Evolutionary conservation across 1,284 basidiomycete genomes (phyloP), one percentile per base, ranked within the genome.

Genomic region (Mrakiaceae sp.): DNA sequence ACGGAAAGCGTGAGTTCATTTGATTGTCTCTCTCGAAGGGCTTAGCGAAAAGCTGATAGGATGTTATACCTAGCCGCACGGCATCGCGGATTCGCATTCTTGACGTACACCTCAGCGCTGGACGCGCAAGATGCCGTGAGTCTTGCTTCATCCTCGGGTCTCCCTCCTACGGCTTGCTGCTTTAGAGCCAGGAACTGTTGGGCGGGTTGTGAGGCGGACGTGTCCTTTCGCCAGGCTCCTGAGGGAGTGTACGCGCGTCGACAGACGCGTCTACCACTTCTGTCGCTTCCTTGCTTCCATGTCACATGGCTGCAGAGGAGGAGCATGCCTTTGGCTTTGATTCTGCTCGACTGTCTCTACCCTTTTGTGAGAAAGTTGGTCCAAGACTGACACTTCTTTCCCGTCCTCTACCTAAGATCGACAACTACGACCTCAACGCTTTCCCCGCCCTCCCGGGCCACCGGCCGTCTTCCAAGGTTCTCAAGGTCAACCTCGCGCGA

Each of bases 361-460:
- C 7, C 27, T 46, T 61, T 27, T 27, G 27, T 27, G 27, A 27
- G 27, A 27, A 27, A 11, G 40, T 55, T 9, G 8, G 27, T 5
- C 39, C 42, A 16, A 9, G 39, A 8, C 27, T 39, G 57, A 44
- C 57, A 12, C 2, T 46, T 4, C 44, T 40, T 10, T 14, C 14
- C 5, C 16, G n/a, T 53, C 58, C 14, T 27, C 16, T 9, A 9
- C 27, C 11, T n/a, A 39, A 66, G 64, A 66, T 66, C 50, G 60
- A 62, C 60, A 63, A 66, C 57, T 63, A 63, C 52, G 64, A 66
- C 52, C 64, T 66, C 40, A 66, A 66, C 61, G 43, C 46, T 52
- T 66, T 62, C 51, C 64, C 64, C 1, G 60, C 53, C 8, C 39
- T 50, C 42, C 47, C 55, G 11, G 64, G 64, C 43, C 10, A 16